Evolutionary conservation across 2,329 filamentous ascomycete species (phyloP).

Genomic region (Cytospora schulzeri): DNA sequence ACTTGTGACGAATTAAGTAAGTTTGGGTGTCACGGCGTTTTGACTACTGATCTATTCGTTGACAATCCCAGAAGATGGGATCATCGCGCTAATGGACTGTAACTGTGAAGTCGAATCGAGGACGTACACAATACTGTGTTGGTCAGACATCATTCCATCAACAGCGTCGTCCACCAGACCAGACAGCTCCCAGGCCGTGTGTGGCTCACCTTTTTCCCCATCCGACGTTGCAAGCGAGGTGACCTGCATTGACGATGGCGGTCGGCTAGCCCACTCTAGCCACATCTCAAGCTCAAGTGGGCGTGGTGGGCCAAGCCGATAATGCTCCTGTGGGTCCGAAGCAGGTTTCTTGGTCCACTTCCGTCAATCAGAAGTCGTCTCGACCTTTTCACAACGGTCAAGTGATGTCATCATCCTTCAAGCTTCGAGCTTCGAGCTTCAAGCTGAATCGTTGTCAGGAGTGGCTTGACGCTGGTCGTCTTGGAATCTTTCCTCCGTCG

Average conservation of each 20-base stretch:
- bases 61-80: not conserved
- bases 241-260: not conserved
- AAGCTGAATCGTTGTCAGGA: conserved; percentile 7
- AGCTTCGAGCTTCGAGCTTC: not conserved
- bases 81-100: not conserved
- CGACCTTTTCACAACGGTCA: not conserved
- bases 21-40: not conserved
- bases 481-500: not conserved
- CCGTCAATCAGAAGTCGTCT: conserved; percentile 14
- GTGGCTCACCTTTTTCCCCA: not conserved
- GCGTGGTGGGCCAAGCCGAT: conserved; percentile 11
- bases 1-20: not conserved
- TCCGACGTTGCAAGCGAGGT: conserved; percentile 9
- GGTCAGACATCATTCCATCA: not conserved
- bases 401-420: conserved; percentile 22
- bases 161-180: not conserved
- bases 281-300: conserved; percentile 14
- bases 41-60: not conserved
- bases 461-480: conserved; percentile 20
- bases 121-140: not conserved
- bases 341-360: conserved; percentile 19
- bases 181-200: not conserved
- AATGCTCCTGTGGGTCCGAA: conserved; percentile 14
- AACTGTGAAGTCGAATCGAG: not conserved
- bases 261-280: conserved; percentile 11